Percentiles rank a stretch among this genome's conserved stretches.
phyloP scores from a whole-genome alignment of 441 rosid species.

The Euphorbia corollata region DNA sequence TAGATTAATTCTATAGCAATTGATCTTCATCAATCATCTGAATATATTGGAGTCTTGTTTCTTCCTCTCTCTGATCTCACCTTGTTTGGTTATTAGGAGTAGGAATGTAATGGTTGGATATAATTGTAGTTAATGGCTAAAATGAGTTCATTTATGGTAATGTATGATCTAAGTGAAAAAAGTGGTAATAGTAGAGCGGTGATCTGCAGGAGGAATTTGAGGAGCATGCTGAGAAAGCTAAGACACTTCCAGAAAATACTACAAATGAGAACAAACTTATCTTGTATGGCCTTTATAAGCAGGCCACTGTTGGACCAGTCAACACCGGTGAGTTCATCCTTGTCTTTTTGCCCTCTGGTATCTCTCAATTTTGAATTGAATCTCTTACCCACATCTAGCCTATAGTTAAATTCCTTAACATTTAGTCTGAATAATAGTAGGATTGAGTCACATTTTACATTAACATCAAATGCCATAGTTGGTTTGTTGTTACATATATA shows the following conservation, averaged over 20 bases:
- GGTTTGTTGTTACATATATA: background rate
- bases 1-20: background rate
- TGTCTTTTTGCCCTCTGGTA: background rate
- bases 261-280: slow-evolving; percentile 70
- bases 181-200: background rate
- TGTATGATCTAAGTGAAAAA: background rate
- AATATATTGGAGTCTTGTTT: background rate
- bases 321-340: slow-evolving; percentile 44
- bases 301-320: slow-evolving; percentile 72
- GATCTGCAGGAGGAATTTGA: slow-evolving; percentile 70
- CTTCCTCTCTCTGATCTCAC: background rate
- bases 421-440: background rate
- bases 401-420: background rate
- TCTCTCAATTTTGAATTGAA: background rate
- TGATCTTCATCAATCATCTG: background rate
- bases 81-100: background rate
- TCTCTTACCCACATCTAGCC: slow-evolving; percentile 3
- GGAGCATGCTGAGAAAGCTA: slow-evolving; percentile 66
- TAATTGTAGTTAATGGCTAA: background rate
- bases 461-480: background rate
- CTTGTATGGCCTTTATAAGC: slow-evolving; percentile 86
- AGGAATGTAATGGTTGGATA: background rate
- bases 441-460: background rate
- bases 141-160: background rate
- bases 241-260: slow-evolving; percentile 49